These are phyloP conservation scores for Calonectria multiphialidica DNA, from an alignment of 2,329 filamentous ascomycete genomes.

Conservation along the genomic window DNA sequence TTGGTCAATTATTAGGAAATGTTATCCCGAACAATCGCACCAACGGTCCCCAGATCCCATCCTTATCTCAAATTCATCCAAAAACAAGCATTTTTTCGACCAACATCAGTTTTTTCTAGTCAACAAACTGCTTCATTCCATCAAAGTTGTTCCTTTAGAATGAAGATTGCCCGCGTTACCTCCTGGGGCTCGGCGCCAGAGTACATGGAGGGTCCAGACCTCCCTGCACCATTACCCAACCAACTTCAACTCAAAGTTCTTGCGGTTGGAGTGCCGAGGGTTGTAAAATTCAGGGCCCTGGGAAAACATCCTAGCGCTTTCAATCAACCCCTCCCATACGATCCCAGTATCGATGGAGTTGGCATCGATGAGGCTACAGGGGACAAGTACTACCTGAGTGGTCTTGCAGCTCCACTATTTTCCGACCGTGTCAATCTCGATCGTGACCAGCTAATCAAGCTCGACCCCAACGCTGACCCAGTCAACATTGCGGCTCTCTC, in stretches of 20 bases:
- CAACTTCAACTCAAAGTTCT: constrained; percentile 17
- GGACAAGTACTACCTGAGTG: constrained; percentile 22
- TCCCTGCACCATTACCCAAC: background rate
- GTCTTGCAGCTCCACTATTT: constrained; percentile 11
- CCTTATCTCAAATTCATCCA: background rate
- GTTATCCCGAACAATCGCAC: background rate
- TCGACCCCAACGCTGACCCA: constrained; percentile 10
- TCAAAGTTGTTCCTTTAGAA: background rate
- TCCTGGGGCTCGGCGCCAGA: constrained; percentile 4
- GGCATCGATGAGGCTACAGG: constrained; percentile 22
- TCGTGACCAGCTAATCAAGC: constrained; percentile 15
- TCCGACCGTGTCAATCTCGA: constrained; percentile 20
- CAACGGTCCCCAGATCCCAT: background rate
- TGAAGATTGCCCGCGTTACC: constrained; percentile 13
- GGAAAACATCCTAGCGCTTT: constrained; percentile 10
- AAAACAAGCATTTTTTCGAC: no score
- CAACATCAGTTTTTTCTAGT: background rate
- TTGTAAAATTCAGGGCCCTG: constrained; percentile 7
- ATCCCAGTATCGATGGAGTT: constrained; percentile 26
- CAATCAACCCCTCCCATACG: constrained; percentile 12
- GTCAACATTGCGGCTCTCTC: constrained; percentile 18
- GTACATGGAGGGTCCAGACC: constrained; percentile 7
- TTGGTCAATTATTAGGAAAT: background rate
- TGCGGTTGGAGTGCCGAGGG: constrained; percentile 6
- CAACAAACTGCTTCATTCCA: constrained; percentile 3